Evolutionary conservation across 2,329 filamentous ascomycete genomes (phyloP), one percentile per base, ranked within the genome.

Genomic region (Volutella citrinella): DNA sequence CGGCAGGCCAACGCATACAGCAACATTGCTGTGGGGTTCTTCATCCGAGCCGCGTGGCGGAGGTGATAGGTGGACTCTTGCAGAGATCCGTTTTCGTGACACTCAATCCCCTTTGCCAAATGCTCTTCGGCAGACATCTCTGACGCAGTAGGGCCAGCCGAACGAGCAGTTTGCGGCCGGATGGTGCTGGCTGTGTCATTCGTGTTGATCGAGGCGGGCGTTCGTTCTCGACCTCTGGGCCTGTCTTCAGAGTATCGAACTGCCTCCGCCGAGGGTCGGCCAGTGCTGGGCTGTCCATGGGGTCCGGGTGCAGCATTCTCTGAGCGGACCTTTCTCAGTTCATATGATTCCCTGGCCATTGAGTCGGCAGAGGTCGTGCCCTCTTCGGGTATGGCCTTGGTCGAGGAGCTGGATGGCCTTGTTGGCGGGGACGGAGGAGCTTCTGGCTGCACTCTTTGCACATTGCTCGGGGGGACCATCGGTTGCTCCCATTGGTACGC

Each of bases 61-160:
- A 98, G 74, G 57, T 98, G 93, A 56, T 97, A 98, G 1, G 93
- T 97, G 0, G 91, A 97, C 61, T 97, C 90, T 44, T 90, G 89
- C 19, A 95, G 69, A 10, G 86, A 83, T 13, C 91, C 91, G 28
- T 82, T 80, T 57, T 95, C 87, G 55, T 98, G 93, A 40, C 88
- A 83, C 42, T 87, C 82, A 37, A 98, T 93, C 8, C 88, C 93
- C 64, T 91, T 93, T 18, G 84, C 76, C 27, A 97, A 78, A 57
- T 98, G 91, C 40, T 97, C 85, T 47, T 97, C 90, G 0, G 87
- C 74, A 4, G 86, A 84, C 55, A 88, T 80, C 19, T 89, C 85
- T 4, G 79, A 75, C 25, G 78, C 70, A 5, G 76, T 74, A 7
- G 77, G 75, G 10, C 74, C 66, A 45, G 68, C 60, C 14, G 61